Evolutionary conservation across 2,329 filamentous ascomycete species (phyloP).

Genomic region (Zarea fungicola): DNA sequence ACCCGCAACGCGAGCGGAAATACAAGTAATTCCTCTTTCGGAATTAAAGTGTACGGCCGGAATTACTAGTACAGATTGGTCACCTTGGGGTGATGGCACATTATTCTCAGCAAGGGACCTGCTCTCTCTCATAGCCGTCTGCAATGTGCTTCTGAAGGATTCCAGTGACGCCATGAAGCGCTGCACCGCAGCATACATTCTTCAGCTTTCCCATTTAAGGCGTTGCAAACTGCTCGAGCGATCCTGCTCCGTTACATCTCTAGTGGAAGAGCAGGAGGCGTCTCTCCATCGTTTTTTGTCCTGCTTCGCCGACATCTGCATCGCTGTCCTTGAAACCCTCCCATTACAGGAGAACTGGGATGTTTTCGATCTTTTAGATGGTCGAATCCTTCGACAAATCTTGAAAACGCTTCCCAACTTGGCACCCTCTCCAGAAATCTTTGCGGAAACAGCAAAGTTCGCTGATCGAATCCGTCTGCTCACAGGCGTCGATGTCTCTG

Average conservation of each 20-base stretch:
- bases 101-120: constrained; percentile 15
- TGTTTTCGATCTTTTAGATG: constrained; percentile 29
- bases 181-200: constrained; percentile 18
- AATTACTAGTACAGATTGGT: constrained; percentile 14
- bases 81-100: constrained; percentile 15
- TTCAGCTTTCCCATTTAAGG: constrained; percentile 23
- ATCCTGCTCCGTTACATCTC: constrained; percentile 10
- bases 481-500: constrained; percentile 7
- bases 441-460: not conserved
- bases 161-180: not conserved
- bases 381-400: constrained; percentile 23
- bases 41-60: not conserved
- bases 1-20: not conserved
- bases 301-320: constrained; percentile 20
- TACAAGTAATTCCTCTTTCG: not conserved
- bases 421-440: not conserved
- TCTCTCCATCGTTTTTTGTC: constrained; percentile 10
- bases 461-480: not conserved
- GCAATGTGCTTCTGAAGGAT: constrained; percentile 14
- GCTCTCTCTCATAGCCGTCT: constrained; percentile 17
- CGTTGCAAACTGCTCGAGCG: constrained; percentile 20
- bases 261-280: not conserved
- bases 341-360: constrained; percentile 19
- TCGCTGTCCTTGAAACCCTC: constrained; percentile 15
- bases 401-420: constrained; percentile 12